Conservation (phyloP, 1,139 yeast genomes). For the Yamadazyma friedrichii region DNA sequence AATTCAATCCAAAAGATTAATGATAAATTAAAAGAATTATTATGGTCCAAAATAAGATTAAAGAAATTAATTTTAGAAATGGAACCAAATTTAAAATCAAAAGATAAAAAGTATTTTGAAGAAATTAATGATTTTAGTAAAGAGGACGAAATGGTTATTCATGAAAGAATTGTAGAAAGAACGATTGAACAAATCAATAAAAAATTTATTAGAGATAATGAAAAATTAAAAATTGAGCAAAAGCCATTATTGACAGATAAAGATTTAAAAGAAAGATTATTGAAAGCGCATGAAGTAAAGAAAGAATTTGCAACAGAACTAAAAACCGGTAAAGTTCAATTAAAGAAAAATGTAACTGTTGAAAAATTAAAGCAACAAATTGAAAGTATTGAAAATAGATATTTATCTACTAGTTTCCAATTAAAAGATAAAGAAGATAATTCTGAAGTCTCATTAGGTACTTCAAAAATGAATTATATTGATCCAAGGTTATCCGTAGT, state of each 20-base stretch:
- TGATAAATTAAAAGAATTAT: conserved; percentile 72
- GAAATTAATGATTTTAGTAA: conserved; percentile 70
- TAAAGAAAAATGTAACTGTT: conserved; percentile 54
- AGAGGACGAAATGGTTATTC: conserved; percentile 62
- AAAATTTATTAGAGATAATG: conserved; percentile 75
- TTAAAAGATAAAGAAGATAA: conserved; percentile 91
- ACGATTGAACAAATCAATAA: conserved; percentile 63
- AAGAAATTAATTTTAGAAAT: conserved; percentile 69
- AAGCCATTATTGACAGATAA: conserved; percentile 50
- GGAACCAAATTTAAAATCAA: conserved; percentile 54
- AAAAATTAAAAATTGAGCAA: conserved; percentile 59
- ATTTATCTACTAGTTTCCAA: conserved; percentile 66
- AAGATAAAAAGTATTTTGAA: conserved; percentile 58
- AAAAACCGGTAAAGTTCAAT: conserved; percentile 58
- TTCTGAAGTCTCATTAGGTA: conserved; percentile 89
- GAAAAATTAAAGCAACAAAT: conserved; percentile 77
- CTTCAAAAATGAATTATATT: conserved; percentile 91
- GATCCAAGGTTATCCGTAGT: conserved; percentile 92
- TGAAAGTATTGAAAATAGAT: conserved; percentile 70
- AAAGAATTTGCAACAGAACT: conserved; percentile 59
- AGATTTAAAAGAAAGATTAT: conserved; percentile 59
- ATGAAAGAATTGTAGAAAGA: conserved; percentile 52
- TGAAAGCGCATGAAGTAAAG: conserved; percentile 55
- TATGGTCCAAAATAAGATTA: conserved; percentile 78
- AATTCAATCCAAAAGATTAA: conserved; percentile 74